These are phyloP conservation scores for Saturnispora quitensis DNA, from an alignment of 805 yeast species.

Conservation along the genomic window DNA sequence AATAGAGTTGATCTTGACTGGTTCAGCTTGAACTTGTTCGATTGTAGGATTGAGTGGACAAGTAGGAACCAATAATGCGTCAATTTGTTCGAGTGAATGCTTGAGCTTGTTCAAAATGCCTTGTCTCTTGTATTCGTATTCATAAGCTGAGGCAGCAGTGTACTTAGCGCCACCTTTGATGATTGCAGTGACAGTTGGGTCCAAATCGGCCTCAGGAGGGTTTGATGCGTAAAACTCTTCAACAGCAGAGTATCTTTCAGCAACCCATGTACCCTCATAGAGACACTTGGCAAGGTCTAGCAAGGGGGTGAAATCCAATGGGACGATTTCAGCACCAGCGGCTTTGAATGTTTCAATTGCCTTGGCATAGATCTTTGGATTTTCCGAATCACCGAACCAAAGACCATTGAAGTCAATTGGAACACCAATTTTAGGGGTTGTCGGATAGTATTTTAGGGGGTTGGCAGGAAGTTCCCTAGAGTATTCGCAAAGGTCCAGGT, in stretches of 20 bases:
- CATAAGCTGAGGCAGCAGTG: slow-evolving; percentile 77
- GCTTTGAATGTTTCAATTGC: slow-evolving; percentile 49
- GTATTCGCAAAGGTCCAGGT: slow-evolving; percentile 61
- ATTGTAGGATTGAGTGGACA: slow-evolving; percentile 88
- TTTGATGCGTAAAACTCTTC: slow-evolving; percentile 60
- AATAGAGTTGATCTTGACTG: slow-evolving; percentile 70
- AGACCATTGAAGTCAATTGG: slow-evolving; percentile 50
- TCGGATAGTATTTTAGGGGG: slow-evolving; percentile 51
- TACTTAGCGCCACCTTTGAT: slow-evolving; percentile 70
- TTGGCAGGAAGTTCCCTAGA: slow-evolving; percentile 66
- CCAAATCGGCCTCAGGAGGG: slow-evolving; percentile 64
- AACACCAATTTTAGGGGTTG: slow-evolving; percentile 60
- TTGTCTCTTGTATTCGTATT: slow-evolving; percentile 80
- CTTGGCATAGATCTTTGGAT: slow-evolving; percentile 55
- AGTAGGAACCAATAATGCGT: slow-evolving; percentile 83
- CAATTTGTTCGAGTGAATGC: slow-evolving; percentile 47
- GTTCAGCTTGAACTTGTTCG: slow-evolving; percentile 63
- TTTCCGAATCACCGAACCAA: slow-evolving; percentile 78
- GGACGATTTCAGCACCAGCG: slow-evolving; percentile 49
- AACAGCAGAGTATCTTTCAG: slow-evolving; percentile 84
- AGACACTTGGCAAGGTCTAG: slow-evolving; percentile 76
- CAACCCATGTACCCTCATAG: slow-evolving; percentile 99
- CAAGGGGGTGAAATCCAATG: slow-evolving; percentile 66
- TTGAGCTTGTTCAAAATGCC: slow-evolving; percentile 61
- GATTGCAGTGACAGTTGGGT: slow-evolving; percentile 74